These are phyloP conservation scores for Nepenthes alata DNA, from an alignment of 179 eudicot species.

Conservation along the genomic window DNA sequence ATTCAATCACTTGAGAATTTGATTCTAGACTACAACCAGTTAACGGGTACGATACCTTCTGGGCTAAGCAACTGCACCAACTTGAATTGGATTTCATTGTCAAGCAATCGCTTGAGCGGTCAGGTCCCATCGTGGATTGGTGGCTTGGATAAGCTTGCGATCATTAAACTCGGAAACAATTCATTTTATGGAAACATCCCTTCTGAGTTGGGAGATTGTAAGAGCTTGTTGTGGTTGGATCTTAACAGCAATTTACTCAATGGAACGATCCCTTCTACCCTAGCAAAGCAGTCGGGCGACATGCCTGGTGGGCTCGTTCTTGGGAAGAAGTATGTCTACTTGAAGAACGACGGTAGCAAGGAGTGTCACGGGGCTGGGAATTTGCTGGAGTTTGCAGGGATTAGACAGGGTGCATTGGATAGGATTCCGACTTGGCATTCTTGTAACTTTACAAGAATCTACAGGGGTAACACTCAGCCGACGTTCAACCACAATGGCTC, in stretches of 20 bases:
- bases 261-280: conserved; percentile 57
- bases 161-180: conserved; percentile 74
- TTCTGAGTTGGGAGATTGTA: conserved; percentile 72
- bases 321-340: conserved; percentile 59
- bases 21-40: conserved; percentile 68
- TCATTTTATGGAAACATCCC: conserved; percentile 68
- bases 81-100: conserved; percentile 85
- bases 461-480: conserved; percentile 53
- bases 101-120: conserved; percentile 61
- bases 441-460: conserved; percentile 64
- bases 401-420: conserved; percentile 38
- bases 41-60: conserved; percentile 65
- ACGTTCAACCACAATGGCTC: conserved; percentile 79
- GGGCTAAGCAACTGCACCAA: conserved; percentile 58
- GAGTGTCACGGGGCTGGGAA: conserved; percentile 87
- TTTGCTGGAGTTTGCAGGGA: conserved; percentile 82
- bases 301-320: conserved; percentile 53
- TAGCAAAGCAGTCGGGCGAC: conserved; percentile 68
- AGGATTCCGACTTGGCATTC: conserved; percentile 43
- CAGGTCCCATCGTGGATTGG: conserved; percentile 73
- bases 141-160: conserved; percentile 42
- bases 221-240: conserved; percentile 83
- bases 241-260: conserved; percentile 56
- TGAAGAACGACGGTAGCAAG: conserved; percentile 58
- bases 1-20: conserved; percentile 45